A percentile compares a stretch with the other conserved stretches of the same genome.
phyloP scores from a whole-genome alignment of 805 yeast genomes.

The Ogataea nonfermentans region DNA sequence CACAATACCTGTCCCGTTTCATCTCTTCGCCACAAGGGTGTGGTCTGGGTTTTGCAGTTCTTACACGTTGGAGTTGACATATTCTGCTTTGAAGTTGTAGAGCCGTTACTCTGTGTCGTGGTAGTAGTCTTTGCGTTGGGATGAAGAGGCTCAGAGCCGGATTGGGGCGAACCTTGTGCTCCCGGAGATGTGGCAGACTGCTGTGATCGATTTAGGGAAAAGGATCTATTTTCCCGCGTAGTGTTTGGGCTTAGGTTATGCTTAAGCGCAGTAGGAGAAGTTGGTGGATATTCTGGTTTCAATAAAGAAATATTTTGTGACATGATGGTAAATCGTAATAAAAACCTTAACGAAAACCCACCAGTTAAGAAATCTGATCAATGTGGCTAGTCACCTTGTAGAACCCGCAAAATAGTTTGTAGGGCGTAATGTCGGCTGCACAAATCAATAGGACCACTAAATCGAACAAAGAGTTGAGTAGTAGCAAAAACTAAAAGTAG shows the following conservation, averaged over 20 bases:
- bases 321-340: constrained; percentile 8
- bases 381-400: neutral
- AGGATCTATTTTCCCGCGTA: neutral
- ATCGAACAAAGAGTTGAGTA: constrained; percentile 3
- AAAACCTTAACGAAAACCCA: constrained; percentile 6
- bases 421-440: neutral
- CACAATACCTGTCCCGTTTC: constrained; percentile 88
- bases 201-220: neutral
- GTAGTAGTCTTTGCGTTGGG: constrained; percentile 64
- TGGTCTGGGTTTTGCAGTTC: constrained; percentile 88
- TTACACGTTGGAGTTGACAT: constrained; percentile 73
- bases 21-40: constrained; percentile 95
- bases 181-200: constrained; percentile 12
- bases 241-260: constrained; percentile 1
- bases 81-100: constrained; percentile 63
- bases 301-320: constrained; percentile 11
- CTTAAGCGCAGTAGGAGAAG: constrained; percentile 7
- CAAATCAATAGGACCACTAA: neutral
- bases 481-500: constrained; percentile 4
- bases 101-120: constrained; percentile 54
- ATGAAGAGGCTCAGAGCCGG: constrained; percentile 35
- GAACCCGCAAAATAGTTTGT: no score
- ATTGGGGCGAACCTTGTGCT: constrained; percentile 10
- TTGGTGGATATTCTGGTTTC: constrained; percentile 13
- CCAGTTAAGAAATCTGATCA: constrained; percentile 3